phyloP scores from a whole-genome alignment of 768 basidiomycete genomes.

The Suillus subluteus region DNA sequence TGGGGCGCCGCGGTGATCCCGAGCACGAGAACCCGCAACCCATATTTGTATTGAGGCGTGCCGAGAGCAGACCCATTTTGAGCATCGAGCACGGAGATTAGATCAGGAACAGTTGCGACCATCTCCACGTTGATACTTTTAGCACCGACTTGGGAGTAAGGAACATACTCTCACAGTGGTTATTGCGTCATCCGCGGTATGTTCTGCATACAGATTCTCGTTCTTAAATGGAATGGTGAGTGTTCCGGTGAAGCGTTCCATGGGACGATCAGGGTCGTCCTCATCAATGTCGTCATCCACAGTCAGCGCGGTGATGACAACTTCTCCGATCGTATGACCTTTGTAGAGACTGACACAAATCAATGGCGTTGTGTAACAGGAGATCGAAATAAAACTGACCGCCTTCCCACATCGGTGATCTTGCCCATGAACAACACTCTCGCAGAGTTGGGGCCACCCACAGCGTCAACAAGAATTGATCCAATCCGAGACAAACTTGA shows the following conservation, averaged over 20 bases:
- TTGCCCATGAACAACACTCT: conserved; percentile 61
- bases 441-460: conserved; percentile 39
- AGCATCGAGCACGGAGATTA: conserved; percentile 65
- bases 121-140: conserved; percentile 36
- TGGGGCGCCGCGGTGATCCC: conserved; percentile 52
- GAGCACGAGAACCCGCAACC: conserved; percentile 58
- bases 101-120: conserved; percentile 63
- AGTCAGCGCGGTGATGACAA: conserved; percentile 33
- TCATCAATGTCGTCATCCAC: conserved; percentile 32
- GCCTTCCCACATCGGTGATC: conserved; percentile 53
- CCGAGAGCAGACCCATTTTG: conserved; percentile 65
- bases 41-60: conserved; percentile 65
- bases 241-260: conserved; percentile 30
- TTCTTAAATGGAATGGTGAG: conserved; percentile 65
- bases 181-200: conserved; percentile 34
- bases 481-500: conserved; percentile 45
- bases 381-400: conserved; percentile 18
- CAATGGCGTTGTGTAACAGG: background rate
- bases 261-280: conserved; percentile 24
- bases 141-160: conserved; percentile 4
- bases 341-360: conserved; percentile 29
- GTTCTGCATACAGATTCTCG: conserved; percentile 58
- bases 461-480: conserved; percentile 37
- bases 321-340: conserved; percentile 45
- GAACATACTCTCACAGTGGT: conserved; percentile 19